Conservation (phyloP, 257 asterid species). For the Ligustrum vulgare region DNA sequence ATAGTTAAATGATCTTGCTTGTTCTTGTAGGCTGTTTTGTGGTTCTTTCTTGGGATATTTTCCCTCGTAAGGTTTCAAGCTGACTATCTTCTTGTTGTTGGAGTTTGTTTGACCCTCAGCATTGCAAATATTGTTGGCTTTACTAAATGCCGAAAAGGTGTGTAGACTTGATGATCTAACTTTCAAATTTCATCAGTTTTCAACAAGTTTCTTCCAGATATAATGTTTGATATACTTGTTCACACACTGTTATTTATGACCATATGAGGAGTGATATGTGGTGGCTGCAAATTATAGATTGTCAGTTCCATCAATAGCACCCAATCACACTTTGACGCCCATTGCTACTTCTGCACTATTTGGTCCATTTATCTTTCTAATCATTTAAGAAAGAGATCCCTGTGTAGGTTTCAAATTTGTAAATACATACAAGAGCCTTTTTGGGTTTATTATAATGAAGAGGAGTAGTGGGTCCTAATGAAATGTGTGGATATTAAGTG, state of each 20-base stretch:
- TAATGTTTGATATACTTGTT: not conserved
- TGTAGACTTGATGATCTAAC: conserved; percentile 20
- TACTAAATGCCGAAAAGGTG: conserved; percentile 96
- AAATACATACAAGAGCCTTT: not conserved
- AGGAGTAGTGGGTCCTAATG: no score
- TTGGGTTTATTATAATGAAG: no score
- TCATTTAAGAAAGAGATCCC: not conserved
- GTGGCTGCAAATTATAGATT: not conserved
- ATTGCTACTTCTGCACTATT: not conserved
- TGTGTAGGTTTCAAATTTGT: not conserved
- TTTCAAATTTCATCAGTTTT: conserved; percentile 9
- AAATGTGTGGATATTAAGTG: no score
- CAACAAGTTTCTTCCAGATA: conserved; percentile 1
- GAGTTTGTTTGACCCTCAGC: conserved; percentile 95
- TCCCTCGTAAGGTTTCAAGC: conserved; percentile 89
- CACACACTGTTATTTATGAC: not conserved
- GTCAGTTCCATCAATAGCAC: not conserved
- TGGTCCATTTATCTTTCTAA: not conserved
- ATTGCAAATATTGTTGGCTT: conserved; percentile 95
- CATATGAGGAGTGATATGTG: not conserved
- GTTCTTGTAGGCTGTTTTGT: conserved; percentile 69
- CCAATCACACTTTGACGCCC: not conserved
- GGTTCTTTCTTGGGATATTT: conserved; percentile 83
- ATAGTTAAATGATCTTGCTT: not conserved
- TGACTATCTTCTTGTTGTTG: conserved; percentile 91